A percentile compares a stretch with the other conserved stretches of the same genome.
Evolutionary conservation across 163 green algal genomes (phyloP).

Genomic region (Dunaliella salina): DNA sequence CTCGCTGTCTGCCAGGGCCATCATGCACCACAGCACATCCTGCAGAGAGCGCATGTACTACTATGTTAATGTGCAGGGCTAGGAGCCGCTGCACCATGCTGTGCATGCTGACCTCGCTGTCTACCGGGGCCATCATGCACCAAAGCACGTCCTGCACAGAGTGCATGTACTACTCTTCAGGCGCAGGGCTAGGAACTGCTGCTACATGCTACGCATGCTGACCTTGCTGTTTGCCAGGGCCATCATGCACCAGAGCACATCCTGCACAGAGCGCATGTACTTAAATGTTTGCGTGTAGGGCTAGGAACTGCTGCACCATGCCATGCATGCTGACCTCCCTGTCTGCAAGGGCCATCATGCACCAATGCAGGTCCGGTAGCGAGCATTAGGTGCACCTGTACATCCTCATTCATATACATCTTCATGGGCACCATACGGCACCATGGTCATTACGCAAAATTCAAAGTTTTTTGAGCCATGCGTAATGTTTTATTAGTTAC

Average conservation of each 20-base stretch:
- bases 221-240: slow-evolving; percentile 1
- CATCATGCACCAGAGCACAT: slow-evolving; percentile 15
- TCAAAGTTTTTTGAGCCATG: no score
- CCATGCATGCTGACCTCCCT: not conserved
- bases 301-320: not conserved
- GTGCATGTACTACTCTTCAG: no score
- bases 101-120: not conserved
- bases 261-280: no score
- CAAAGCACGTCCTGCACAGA: slow-evolving; percentile 11
- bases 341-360: slow-evolving; percentile 8
- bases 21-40: slow-evolving; percentile 17
- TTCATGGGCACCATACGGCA: no score
- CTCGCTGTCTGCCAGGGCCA: slow-evolving; percentile 4
- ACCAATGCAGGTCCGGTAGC: slow-evolving; percentile 14
- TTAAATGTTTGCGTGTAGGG: no score
- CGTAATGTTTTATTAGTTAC: no score
- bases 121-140: slow-evolving; percentile 10
- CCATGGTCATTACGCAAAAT: no score
- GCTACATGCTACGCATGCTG: not conserved
- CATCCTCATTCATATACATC: no score
- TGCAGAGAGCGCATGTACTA: no score
- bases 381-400: no score
- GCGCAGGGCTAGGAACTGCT: not conserved
- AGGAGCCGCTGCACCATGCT: not conserved
- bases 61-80: no score